Percentiles rank a stretch among this genome's conserved stretches.
Conservation (phyloP, 139 green algal species). For the Mesotaenium endlicherianum region DNA sequence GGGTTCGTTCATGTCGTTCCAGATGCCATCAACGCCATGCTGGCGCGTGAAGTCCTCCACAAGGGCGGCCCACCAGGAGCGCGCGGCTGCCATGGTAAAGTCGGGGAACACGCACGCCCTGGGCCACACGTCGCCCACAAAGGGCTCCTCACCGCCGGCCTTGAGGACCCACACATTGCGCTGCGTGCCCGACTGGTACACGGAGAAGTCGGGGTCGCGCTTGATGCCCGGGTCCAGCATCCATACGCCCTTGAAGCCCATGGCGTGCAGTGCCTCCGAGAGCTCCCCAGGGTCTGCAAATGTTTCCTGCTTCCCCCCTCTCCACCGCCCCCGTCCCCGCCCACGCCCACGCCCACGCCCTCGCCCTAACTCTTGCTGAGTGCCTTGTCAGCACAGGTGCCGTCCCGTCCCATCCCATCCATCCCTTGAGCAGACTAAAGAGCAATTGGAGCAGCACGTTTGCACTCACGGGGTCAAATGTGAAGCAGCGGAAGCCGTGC, state of each 20-base stretch:
- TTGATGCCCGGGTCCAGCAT: constrained; percentile 48
- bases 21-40: constrained; percentile 41
- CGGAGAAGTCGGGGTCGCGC: constrained; percentile 11
- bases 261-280: background rate
- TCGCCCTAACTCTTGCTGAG: too few species aligned
- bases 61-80: constrained; percentile 33
- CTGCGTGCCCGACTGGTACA: constrained; percentile 10
- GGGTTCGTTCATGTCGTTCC: constrained; percentile 54
- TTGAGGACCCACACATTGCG: constrained; percentile 30
- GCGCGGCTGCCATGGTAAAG: background rate
- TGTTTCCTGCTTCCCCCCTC: constrained; percentile 29
- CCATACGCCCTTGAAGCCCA: constrained; percentile 42
- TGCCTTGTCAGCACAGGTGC: too few species aligned
- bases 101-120: constrained; percentile 42
- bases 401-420: too few species aligned
- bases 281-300: constrained; percentile 35
- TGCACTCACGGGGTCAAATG: constrained; percentile 29
- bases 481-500: constrained; percentile 43
- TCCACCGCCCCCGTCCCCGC: too few species aligned
- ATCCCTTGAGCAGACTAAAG: too few species aligned
- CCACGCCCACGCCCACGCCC: too few species aligned
- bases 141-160: background rate
- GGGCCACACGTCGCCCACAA: constrained; percentile 29
- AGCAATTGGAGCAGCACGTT: background rate
- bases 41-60: background rate